Base-by-base conservation (phyloP, 805 yeast genomes). In the Myxozyma kluyveri region DNA sequence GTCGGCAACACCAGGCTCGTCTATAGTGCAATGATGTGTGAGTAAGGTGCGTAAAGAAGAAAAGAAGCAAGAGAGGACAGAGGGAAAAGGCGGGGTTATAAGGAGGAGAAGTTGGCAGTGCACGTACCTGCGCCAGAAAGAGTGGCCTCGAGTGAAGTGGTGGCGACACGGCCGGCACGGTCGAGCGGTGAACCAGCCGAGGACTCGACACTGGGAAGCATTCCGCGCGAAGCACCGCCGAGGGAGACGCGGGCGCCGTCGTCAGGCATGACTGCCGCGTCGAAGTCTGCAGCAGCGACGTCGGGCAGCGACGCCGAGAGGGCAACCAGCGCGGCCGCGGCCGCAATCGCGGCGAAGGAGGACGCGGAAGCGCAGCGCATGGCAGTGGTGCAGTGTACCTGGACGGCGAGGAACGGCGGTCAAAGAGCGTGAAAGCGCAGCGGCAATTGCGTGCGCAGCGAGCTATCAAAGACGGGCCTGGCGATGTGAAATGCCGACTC, bases 161-260 rank as follows among this genome's bases (percentile, higher is more conserved):
- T 29, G 33, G 14, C 33, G 33, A 29, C 33, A 14, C 33, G 33
- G n/a, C 41, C 36, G 18, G 53, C 29, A 26, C 56, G 52, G 31
- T 45, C 43, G 33, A 52, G 53, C 18, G 56, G 56, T 21, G 56
- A 52, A 29, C 56, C 56, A 14, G 42, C 52, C 31, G 56, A 52
- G 35, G 48, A 33, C 31, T 24, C 56, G 41, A 50, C n/a, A n/a
- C n/a, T n/a, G n/a, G n/a, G n/a, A n/a, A n/a, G n/a, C n/a, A n/a
- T n/a, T n/a, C n/a, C 29, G 19, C 21, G 12, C 4, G 50, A 47
- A 29, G 32, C 19, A 3, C 31, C 31, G 3, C 18, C 49, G 19
- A 41, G 3, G n/a, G 40, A 10, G 22, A 29, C 4, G 14, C 17
- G 18, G 5, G 12, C 46, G 19, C 14, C 50, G 14, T 22, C 38